Percentiles rank a stretch among this genome's conserved stretches.
phyloP scores from a whole-genome alignment of 345 rosid species.

The Zanthoxylum bungeanum region DNA sequence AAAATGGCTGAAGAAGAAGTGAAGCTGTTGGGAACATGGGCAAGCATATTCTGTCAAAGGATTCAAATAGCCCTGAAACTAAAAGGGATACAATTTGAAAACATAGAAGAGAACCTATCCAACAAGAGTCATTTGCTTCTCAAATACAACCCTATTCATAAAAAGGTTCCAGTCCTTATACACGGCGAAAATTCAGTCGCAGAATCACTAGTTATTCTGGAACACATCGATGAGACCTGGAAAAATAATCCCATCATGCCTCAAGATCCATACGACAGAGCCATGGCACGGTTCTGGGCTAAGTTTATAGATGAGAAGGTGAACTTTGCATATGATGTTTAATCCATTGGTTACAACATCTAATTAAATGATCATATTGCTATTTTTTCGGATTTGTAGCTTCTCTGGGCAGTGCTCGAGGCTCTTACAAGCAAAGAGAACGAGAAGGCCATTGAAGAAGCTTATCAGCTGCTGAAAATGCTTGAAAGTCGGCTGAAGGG shows the following conservation, averaged over 20 bases:
- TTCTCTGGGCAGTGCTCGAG: neutral
- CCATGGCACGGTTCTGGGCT: conserved; percentile 38
- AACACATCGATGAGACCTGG: conserved; percentile 47
- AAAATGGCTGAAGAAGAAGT: conserved; percentile 17
- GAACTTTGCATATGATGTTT: neutral
- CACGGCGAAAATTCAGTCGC: conserved; percentile 28
- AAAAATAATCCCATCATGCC: conserved; percentile 33
- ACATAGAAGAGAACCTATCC: conserved; percentile 29
- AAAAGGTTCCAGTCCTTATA: conserved; percentile 38
- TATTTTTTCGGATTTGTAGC: neutral
- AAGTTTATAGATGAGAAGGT: conserved; percentile 34
- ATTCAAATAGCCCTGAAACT: conserved; percentile 29
- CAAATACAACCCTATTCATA: conserved; percentile 29
- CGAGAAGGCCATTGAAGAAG: conserved; percentile 23
- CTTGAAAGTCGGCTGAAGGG: conserved; percentile 30
- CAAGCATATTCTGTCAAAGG: conserved; percentile 30
- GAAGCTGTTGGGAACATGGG: conserved; percentile 36
- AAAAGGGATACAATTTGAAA: conserved; percentile 34
- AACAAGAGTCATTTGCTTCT: conserved; percentile 39
- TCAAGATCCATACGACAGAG: conserved; percentile 33
- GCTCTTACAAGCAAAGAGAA: conserved; percentile 9
- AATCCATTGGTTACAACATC: neutral
- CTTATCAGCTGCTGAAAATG: conserved; percentile 11
- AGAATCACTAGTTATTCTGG: conserved; percentile 35
- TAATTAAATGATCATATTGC: neutral